These are phyloP conservation scores for Fabrea salina DNA, from an alignment of 169 alveolate genomes.

Conservation along the genomic window DNA sequence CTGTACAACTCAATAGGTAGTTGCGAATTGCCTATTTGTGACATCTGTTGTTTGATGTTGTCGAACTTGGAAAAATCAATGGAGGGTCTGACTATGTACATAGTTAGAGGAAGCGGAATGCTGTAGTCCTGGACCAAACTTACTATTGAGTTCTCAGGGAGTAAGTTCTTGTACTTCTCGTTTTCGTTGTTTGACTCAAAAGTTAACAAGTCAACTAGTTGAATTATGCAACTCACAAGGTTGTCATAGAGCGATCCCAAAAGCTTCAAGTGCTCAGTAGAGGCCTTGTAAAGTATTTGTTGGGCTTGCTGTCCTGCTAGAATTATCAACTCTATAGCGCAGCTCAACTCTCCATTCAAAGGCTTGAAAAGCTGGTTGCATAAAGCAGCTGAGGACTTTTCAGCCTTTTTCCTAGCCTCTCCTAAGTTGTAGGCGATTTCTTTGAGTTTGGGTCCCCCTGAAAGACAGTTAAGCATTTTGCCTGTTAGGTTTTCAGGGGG, in stretches of 20 bases:
- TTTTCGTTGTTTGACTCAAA: background rate
- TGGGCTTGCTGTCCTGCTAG: slow-evolving; percentile 42
- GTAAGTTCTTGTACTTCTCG: background rate
- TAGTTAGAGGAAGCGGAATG: background rate
- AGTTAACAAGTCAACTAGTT: slow-evolving; percentile 37
- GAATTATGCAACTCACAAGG: slow-evolving; percentile 40
- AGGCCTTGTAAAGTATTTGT: slow-evolving; percentile 22
- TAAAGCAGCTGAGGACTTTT: slow-evolving; percentile 50
- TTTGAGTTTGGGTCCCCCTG: slow-evolving; percentile 67
- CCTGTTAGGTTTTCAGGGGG: slow-evolving; percentile 60
- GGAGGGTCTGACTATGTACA: slow-evolving; percentile 16
- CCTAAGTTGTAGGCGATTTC: slow-evolving; percentile 43
- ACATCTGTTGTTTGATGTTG: background rate
- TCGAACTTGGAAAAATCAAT: slow-evolving; percentile 8
- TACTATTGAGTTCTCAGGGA: background rate
- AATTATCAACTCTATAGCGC: background rate
- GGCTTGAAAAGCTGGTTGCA: slow-evolving; percentile 40
- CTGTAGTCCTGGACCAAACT: background rate
- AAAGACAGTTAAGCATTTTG: slow-evolving; percentile 41
- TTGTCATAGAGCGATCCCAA: slow-evolving; percentile 58
- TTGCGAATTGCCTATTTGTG: background rate
- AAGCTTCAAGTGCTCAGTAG: slow-evolving; percentile 34
- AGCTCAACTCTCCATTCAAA: background rate
- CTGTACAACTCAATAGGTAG: background rate
- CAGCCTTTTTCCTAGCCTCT: slow-evolving; percentile 46